phyloP scores from a whole-genome alignment of 192 early-diverging fungal species.

The Coemansia sp. region DNA sequence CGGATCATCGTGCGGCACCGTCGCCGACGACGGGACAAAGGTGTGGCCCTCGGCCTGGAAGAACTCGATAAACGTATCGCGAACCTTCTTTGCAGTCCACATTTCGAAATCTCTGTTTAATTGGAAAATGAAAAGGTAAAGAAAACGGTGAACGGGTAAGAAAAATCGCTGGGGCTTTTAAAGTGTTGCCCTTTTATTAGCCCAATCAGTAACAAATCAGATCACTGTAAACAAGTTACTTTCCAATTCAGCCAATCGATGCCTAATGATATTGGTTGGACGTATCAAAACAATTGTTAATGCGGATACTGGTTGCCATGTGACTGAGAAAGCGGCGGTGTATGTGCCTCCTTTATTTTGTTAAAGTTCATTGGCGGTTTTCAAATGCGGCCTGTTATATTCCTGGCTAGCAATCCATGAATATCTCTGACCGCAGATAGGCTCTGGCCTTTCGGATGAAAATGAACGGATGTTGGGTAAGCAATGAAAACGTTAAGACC shows the following conservation, averaged over 20 bases:
- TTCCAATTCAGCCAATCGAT: neutral
- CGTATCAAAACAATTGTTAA: too few species aligned
- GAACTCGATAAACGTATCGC: constrained; percentile 85
- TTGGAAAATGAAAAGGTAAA: neutral
- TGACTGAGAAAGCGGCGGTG: too few species aligned
- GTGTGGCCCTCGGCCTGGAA: constrained; percentile 72
- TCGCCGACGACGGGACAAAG: constrained; percentile 84
- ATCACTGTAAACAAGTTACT: neutral
- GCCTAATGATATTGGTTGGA: neutral
- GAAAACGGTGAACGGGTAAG: neutral
- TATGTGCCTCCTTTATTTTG: too few species aligned
- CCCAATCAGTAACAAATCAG: neutral
- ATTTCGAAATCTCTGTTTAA: neutral
- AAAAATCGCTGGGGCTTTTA: neutral
- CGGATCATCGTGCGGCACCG: constrained; percentile 94
- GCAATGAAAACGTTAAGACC: too few species aligned
- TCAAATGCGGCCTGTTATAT: too few species aligned
- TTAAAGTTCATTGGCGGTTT: too few species aligned
- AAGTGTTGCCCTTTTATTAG: neutral
- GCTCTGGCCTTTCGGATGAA: too few species aligned
- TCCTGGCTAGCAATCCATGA: too few species aligned
- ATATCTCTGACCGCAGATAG: too few species aligned
- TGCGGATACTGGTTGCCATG: too few species aligned
- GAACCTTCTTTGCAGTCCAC: constrained; percentile 82
- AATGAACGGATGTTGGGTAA: too few species aligned